Conservation (phyloP, 768 basidiomycete species). For the Leucocoprinus sp. region DNA sequence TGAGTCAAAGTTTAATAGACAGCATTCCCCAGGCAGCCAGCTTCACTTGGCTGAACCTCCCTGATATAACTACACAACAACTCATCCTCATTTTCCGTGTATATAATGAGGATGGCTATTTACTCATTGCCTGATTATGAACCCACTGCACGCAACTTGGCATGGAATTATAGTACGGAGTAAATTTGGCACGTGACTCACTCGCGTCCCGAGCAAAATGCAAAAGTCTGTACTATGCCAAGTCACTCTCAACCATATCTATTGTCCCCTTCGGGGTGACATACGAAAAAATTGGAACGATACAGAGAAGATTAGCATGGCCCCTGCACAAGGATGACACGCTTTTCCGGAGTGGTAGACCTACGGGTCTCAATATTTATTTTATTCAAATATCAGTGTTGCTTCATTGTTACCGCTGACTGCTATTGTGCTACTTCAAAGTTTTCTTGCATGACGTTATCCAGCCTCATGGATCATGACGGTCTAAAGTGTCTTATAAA, state of each 20-base stretch:
- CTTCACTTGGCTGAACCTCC: background rate
- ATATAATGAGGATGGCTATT: slow-evolving; percentile 9
- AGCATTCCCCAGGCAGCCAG: slow-evolving; percentile 37
- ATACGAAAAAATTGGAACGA: slow-evolving; percentile 99
- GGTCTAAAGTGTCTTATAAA: no score
- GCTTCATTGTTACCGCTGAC: no score
- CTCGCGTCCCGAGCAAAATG: slow-evolving; percentile 23
- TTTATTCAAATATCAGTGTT: slow-evolving; percentile 18
- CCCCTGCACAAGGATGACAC: slow-evolving; percentile 99
- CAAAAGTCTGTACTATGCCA: slow-evolving; percentile 13
- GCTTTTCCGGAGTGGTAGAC: slow-evolving; percentile 90
- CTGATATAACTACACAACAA: slow-evolving; percentile 14
- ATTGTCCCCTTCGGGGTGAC: slow-evolving; percentile 84
- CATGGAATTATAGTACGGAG: background rate
- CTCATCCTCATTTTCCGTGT: slow-evolving; percentile 15
- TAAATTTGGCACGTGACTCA: slow-evolving; percentile 10
- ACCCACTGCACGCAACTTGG: no score
- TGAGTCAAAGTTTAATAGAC: slow-evolving; percentile 35
- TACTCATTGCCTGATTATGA: no score
- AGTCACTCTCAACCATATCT: background rate
- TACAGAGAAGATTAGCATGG: slow-evolving; percentile 99
- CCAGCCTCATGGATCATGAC: no score
- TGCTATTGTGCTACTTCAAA: no score
- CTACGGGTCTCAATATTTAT: slow-evolving; percentile 52
- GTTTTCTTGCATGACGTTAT: no score